Evolutionary conservation across 2,329 filamentous ascomycete genomes (phyloP), one percentile per base, ranked within the genome.

Genomic region (Madurella mycetomatis): DNA sequence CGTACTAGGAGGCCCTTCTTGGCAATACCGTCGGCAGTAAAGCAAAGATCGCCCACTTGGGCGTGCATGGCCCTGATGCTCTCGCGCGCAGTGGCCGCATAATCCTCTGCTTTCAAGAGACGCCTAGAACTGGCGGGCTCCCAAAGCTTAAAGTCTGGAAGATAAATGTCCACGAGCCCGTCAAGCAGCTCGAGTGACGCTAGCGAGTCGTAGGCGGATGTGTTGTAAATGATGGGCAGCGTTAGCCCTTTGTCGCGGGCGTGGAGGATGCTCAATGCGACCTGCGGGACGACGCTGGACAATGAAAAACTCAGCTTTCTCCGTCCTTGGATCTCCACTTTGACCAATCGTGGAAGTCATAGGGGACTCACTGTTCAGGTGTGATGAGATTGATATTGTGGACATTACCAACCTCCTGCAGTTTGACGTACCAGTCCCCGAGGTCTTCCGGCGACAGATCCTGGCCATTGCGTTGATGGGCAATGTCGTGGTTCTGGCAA

Each of bases 141-240:
- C 88, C 88, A 94, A 9, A 92, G 83, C 69, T 95, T 94, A 75
- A 94, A 94, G 66, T 95, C 89, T 0, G 89, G 86, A n/a, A 95
- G 75, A 66, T 94, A 95, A 43, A 95, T 90, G 67, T 94, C 89
- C 0, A 94, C 83, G 30, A 95, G 73, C 0, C 89, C 89, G 62
- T 94, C 85, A 62, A 95, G 79, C 9, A 94, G 75, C 55, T 83
- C 71, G 1, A 95, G 73, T 0, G 86, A 90, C 2, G 83, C 84
- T 0, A 86, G 72, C 1, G 85, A 90, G 70, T 95, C 90, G 65
- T 88, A 95, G 11, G 86, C 84, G 0, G 86, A 91, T 0, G 88
- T 92, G 65, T 95, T 95, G 76, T 95, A 94, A 34, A 95, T 79
- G 62, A 95, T 85, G 1, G 89, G 89, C 11, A 92, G 65, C 4